Evolutionary conservation across 2,329 filamentous ascomycete species (phyloP), one percentile per base, ranked within the genome.

Genomic region (Lasiodiplodia theobromae): DNA sequence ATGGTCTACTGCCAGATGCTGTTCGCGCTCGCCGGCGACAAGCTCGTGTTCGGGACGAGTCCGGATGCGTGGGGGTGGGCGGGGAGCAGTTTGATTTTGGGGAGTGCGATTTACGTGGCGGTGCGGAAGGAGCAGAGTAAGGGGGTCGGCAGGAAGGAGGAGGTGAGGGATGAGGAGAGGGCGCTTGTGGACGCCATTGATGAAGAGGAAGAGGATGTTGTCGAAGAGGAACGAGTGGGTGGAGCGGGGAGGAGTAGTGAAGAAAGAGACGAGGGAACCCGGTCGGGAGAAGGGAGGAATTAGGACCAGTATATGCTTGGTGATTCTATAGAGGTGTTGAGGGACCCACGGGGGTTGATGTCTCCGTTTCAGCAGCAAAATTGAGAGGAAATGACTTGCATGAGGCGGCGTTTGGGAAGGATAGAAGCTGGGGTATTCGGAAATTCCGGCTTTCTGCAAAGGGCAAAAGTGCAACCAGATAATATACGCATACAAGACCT

Each of bases 1-100:
- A 90, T 91, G 88, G 82, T 89, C 0, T 92, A 92, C 74, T 88
- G 86, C 56, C 88, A 91, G 76, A 91, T 92, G 88, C 78, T 92
- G 3, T 92, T 91, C 76, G 89, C 90, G 2, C 77, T 92, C 12
- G 81, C 83, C 3, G 88, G 89, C 16, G 90, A 92, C 75, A 87
- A 88, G 72, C 71, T 89, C 12, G 81, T 92, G 18, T 92, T 88
- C 81, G 86, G 87, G 3, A 86, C 85, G 18, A 87, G 84, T 7
- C 87, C 89, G 1, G 85, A 85, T 10, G 75, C 81, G 23, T 78
- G 87, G 72, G 89, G 87, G 69, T 87, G 89, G 72, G 77, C 86
- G 2, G 90, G 90, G 2, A 89, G 87, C 14, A 86, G 81, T 25
- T 75, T 92, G 70, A 92, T 92, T 71, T 75, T 92, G n/a, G 86